Evolutionary conservation across 1,284 basidiomycete genomes (phyloP).

Genomic region (Leccinum variabile): DNA sequence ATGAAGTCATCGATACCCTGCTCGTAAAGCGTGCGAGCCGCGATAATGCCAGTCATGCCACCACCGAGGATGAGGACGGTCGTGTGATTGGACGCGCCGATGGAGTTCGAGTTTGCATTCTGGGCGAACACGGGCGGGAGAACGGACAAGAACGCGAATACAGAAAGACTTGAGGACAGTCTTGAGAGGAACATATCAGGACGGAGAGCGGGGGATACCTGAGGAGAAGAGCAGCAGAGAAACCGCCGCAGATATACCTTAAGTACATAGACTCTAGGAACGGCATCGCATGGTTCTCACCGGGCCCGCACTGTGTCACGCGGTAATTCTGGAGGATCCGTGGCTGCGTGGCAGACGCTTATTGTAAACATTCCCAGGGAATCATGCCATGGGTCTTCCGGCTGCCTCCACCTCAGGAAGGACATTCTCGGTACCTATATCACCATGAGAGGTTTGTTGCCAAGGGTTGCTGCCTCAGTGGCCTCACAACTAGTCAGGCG

Average conservation of each 20-base stretch:
- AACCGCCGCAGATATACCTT: background rate
- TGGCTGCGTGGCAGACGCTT: background rate
- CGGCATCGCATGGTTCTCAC: background rate
- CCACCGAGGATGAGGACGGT: conserved; percentile 59
- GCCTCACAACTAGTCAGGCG: background rate
- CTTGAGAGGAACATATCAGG: background rate
- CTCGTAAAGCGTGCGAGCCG: conserved; percentile 59
- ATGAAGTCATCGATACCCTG: conserved; percentile 60
- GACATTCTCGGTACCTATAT: too few species aligned
- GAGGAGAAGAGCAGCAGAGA: background rate
- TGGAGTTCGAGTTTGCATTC: background rate
- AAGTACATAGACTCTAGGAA: background rate
- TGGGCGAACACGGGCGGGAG: background rate
- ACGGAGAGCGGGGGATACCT: background rate
- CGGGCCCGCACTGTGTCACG: background rate
- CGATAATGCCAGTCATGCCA: conserved; percentile 65
- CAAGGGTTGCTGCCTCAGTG: too few species aligned
- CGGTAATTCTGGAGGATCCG: background rate
- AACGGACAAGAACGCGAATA: background rate
- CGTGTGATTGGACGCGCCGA: conserved; percentile 17
- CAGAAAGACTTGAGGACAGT: background rate
- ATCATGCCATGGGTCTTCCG: background rate
- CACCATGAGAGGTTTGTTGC: too few species aligned
- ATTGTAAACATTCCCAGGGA: background rate
- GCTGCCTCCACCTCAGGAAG: background rate